A percentile compares a stretch with the other conserved stretches of the same genome.
Evolutionary conservation across 2,329 filamentous ascomycete species (phyloP).

Genomic region (Aspergillus brunneoviolaceus): DNA sequence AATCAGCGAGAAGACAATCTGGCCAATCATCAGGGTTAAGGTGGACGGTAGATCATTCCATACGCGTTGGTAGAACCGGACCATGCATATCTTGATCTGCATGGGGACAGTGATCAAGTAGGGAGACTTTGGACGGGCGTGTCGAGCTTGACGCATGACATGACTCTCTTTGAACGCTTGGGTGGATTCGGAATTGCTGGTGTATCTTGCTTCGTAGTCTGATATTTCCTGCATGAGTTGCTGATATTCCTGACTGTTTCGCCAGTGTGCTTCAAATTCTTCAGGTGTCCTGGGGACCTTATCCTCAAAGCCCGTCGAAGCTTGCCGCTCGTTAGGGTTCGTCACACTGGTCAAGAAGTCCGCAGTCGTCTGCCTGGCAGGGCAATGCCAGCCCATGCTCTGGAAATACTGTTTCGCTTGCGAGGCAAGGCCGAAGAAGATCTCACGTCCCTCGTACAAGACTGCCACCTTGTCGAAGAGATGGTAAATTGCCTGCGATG

Average conservation of each 20-base stretch:
- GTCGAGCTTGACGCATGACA: too few relatives aligned
- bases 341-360: conserved; percentile 71
- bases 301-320: conserved; percentile 53
- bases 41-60: too few relatives aligned
- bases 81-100: too few relatives aligned
- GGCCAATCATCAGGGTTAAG: too few relatives aligned
- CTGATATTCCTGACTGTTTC: conserved; percentile 35
- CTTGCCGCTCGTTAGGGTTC: conserved; percentile 59
- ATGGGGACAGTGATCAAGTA: too few relatives aligned
- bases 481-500: conserved; percentile 53
- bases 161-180: too few relatives aligned
- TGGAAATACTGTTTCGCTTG: conserved; percentile 66
- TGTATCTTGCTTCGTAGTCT: too few relatives aligned
- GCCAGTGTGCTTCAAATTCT: conserved; percentile 61
- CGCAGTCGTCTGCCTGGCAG: conserved; percentile 63
- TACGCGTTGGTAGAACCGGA: too few relatives aligned
- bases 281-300: conserved; percentile 63
- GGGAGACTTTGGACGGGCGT: too few relatives aligned
- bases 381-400: conserved; percentile 67
- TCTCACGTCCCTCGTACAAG: conserved; percentile 73
- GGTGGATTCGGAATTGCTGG: too few relatives aligned
- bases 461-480: conserved; percentile 74
- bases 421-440: conserved; percentile 67
- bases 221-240: conserved; percentile 41
- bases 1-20: too few relatives aligned